Conservation (phyloP, 129 eudicot species). For the Flaveria ramosissima region DNA sequence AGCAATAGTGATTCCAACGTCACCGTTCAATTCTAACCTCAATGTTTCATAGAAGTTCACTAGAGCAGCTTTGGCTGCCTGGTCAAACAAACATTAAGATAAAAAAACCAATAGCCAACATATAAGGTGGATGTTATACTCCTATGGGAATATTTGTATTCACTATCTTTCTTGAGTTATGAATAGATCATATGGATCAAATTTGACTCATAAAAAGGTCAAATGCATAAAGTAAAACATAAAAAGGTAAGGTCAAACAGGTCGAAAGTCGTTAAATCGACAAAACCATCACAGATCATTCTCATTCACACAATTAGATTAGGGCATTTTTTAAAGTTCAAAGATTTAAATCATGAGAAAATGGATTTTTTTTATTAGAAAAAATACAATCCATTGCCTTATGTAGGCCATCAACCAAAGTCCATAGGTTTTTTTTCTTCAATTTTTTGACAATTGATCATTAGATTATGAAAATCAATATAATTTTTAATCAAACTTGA, state of each 20-base stretch:
- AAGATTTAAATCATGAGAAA: not conserved
- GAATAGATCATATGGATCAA: not conserved
- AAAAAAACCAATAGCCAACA: not conserved
- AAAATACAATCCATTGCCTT: not conserved
- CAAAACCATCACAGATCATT: not conserved
- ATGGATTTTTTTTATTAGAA: not conserved
- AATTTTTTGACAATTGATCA: not conserved
- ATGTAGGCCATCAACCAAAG: not conserved
- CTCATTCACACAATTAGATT: not conserved
- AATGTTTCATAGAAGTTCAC: conserved; percentile 87
- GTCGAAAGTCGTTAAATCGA: not conserved
- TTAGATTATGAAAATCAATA: not conserved
- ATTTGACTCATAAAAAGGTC: not conserved
- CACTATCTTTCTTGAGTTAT: not conserved
- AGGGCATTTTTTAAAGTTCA: too few species aligned
- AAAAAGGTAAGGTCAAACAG: not conserved
- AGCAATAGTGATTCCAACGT: conserved; percentile 80
- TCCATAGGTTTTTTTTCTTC: not conserved
- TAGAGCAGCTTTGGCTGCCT: conserved; percentile 99
- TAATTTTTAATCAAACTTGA: not conserved
- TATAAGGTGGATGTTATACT: not conserved
- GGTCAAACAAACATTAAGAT: conserved; percentile 4
- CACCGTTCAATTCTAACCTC: conserved; percentile 73
- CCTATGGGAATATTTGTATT: not conserved
- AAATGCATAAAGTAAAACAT: not conserved